Conservation (phyloP, 768 basidiomycete genomes). For the Filobasidium floriforme region DNA sequence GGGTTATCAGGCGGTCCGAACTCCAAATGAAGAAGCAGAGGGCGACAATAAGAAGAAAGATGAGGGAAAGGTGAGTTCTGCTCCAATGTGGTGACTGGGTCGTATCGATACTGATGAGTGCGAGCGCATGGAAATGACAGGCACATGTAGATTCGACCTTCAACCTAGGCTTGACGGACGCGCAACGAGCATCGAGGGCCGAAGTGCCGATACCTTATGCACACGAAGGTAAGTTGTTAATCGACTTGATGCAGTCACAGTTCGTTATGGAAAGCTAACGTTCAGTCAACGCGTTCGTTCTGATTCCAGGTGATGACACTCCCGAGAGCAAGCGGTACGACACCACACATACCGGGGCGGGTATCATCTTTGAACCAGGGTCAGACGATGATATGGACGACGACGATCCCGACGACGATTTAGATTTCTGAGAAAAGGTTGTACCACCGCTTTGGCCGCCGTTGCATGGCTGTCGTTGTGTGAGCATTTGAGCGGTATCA, state of each 20-base stretch:
- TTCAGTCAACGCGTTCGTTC: not conserved
- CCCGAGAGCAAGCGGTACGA: conserved; percentile 8
- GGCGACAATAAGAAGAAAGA: conserved; percentile 10
- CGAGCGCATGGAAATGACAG: not conserved
- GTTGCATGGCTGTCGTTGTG: no score
- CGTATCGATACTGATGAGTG: not conserved
- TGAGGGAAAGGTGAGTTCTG: conserved; percentile 12
- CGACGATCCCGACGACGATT: conserved; percentile 90
- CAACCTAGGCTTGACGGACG: conserved; percentile 73
- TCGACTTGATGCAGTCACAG: not conserved
- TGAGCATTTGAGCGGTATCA: no score
- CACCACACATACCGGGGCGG: conserved; percentile 14
- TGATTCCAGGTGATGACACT: conserved; percentile 13
- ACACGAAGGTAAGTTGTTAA: conserved; percentile 58
- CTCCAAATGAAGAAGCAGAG: conserved; percentile 11
- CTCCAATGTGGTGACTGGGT: not conserved
- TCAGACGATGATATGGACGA: conserved; percentile 91
- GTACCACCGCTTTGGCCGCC: not conserved
- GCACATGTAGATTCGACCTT: conserved; percentile 56
- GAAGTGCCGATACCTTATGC: conserved; percentile 83
- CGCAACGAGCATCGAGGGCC: conserved; percentile 70
- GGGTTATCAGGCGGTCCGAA: conserved; percentile 48
- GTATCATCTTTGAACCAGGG: conserved; percentile 81
- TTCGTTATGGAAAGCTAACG: not conserved
- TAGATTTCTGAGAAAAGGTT: conserved; percentile 50